Evolutionary conservation across 129 eudicot genomes (phyloP).

Genomic region (Silybum marianum): DNA sequence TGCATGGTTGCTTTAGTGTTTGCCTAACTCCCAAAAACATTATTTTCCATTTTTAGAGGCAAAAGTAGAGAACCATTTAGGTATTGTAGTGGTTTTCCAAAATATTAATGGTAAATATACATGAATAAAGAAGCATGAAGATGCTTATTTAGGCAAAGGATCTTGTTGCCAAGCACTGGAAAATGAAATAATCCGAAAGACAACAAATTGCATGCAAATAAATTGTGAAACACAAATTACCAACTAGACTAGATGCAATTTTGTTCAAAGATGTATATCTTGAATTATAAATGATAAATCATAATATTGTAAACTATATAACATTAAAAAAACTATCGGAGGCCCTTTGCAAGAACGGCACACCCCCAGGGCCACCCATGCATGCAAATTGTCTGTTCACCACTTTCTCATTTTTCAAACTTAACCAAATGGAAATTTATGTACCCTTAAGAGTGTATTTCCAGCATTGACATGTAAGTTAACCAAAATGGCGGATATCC

Average conservation of each 20-base stretch:
- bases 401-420: background rate
- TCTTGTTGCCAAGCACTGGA: background rate
- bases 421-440: background rate
- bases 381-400: background rate
- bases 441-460: background rate
- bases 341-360: background rate
- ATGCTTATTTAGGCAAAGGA: background rate
- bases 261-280: background rate
- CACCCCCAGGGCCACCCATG: too few species aligned
- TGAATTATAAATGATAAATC: background rate
- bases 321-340: background rate
- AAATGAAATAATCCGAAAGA: background rate
- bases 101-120: background rate
- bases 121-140: background rate
- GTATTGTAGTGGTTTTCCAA: background rate
- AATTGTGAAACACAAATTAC: background rate
- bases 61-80: background rate
- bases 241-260: background rate
- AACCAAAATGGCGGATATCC: background rate
- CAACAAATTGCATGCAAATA: background rate
- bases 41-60: background rate
- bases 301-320: too few species aligned
- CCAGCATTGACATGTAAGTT: background rate
- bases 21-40: background rate
- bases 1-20: constrained; percentile 3